A percentile compares a stretch with the other conserved stretches of the same genome.
Conservation (phyloP, 345 rosid genomes). For the Citrus unshiu region DNA sequence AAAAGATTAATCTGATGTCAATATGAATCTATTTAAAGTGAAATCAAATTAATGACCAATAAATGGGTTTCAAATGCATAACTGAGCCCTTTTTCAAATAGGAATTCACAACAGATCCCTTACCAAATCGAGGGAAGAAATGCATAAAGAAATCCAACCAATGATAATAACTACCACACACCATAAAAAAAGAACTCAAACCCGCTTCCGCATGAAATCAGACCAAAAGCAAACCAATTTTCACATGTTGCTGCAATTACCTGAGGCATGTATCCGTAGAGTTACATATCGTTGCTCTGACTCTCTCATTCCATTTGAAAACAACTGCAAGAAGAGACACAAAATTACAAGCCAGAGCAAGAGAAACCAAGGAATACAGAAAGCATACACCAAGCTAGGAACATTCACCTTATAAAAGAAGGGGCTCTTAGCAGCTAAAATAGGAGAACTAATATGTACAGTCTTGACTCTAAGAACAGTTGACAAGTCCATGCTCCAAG, state of each 20-base stretch:
- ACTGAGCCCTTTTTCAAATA: neutral
- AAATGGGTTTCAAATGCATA: neutral
- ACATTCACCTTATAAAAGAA: slow-evolving; percentile 65
- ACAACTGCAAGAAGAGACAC: slow-evolving; percentile 38
- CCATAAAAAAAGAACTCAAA: neutral
- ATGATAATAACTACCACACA: neutral
- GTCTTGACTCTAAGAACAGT: slow-evolving; percentile 47
- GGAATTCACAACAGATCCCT: neutral
- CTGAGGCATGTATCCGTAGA: slow-evolving; percentile 64
- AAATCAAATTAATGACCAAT: neutral
- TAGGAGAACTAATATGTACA: slow-evolving; percentile 66
- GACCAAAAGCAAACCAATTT: neutral
- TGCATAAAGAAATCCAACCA: neutral
- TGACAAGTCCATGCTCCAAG: slow-evolving; percentile 36
- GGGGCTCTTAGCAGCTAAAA: slow-evolving; percentile 77
- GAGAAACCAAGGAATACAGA: neutral
- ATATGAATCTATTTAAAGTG: neutral
- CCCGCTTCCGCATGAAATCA: neutral
- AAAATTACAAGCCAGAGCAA: neutral
- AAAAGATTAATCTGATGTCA: neutral
- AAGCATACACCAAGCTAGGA: slow-evolving; percentile 4
- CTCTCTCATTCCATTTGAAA: slow-evolving; percentile 80
- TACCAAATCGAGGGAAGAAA: neutral
- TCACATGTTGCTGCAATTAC: slow-evolving; percentile 25
- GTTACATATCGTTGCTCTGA: slow-evolving; percentile 66